Evolutionary conservation across 495 filamentous ascomycete genomes (phyloP), one percentile per base, ranked within the genome.

Genomic region (Usnea hakonensis): DNA sequence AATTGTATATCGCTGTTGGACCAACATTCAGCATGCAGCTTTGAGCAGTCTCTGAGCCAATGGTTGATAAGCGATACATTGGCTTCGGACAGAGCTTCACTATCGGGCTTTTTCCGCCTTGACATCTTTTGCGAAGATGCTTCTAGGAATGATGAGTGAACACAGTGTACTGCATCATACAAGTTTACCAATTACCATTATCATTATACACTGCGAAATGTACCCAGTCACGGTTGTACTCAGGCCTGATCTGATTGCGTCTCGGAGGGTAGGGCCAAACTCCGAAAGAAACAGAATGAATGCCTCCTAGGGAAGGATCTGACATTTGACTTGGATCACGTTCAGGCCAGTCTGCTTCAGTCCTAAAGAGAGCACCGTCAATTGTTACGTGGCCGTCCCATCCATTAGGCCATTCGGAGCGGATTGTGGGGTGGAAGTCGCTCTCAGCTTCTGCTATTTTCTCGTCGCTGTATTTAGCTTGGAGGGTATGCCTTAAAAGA

Each of bases 41-140:
- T 40, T 13, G 32, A 30, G 35, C 59, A 61, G 5, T 7, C 2
- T 9, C 36, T 35, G 17, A 61, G 59, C 59, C 59, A 61, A 13
- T 23, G n/a, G 9, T 6, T 8, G 6, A 44, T 44, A 19, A 44
- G 3, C 2, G 13, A 44, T 44, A 44, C n/a, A 23, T 44, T 44
- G n/a, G 41, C 41, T 6, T 44, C n/a, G 6, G 41, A 44, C 13
- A 44, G n/a, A 44, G 41, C 3, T n/a, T 44, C 41, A 8, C 10
- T 23, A 9, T 44, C n/a, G n/a, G 41, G 41, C 41, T 44, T 44
- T 44, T 7, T 44, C 19, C 41, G 41, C 41, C 41, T 44, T 8
- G 7, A 23, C 7, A 1, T 44, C 6, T 9, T n/a, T 44, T 23
- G 41, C 1, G 23, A 8, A 44, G 41, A 21, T 7, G 41, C 41